Evolutionary conservation across 495 filamentous ascomycete species (phyloP), one percentile per base, ranked within the genome.

Genomic region (Cercophora scortea): DNA sequence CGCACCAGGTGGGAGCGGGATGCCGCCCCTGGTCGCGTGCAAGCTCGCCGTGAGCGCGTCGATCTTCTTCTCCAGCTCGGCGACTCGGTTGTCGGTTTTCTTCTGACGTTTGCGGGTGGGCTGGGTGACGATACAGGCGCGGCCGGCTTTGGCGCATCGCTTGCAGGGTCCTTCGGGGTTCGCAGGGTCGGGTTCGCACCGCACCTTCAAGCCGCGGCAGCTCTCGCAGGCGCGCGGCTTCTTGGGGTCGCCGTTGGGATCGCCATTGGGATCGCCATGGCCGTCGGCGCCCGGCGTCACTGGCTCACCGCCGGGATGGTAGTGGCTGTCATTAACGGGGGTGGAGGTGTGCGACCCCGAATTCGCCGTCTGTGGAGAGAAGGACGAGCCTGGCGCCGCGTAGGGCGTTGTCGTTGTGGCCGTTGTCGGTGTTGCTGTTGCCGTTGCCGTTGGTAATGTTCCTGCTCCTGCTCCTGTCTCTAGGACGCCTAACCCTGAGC

Each of bases 21-120:
- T 12, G 40, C 61, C 46, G 54, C 73, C 60, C 40, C 75, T 75
- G 52, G 67, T 75, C 1, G 84, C 81, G 34, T 88, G 79, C 49
- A 95, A 60, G 46, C 79, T 87, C 0, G 88, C 88, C 3, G 87
- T 95, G 66, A 96, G 64, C 10, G 84, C 87, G 71, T 96, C 89
- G 46, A 98, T 91, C 72, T 94, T 95, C 71, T 85, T 89, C 70
- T 98, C 93, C 41, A 98, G 74, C 70, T 96, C 92, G 12, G 90
- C 85, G 8, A 98, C 90, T 39, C 91, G 81, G 52, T 81, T 90
- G 63, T 96, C 93, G 32, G 87, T 89, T 74, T 96, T 96, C 74
- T 93, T 95, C 72, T 91, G 87, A 32, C 92, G 76, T 68, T 95
- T 96, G 12, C 90, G 77, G 11, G 81, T 89, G 1, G 91, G 90